These are phyloP conservation scores for Torulaspora globosa DNA, from an alignment of 1,139 yeast genomes.

Conservation along the genomic window DNA sequence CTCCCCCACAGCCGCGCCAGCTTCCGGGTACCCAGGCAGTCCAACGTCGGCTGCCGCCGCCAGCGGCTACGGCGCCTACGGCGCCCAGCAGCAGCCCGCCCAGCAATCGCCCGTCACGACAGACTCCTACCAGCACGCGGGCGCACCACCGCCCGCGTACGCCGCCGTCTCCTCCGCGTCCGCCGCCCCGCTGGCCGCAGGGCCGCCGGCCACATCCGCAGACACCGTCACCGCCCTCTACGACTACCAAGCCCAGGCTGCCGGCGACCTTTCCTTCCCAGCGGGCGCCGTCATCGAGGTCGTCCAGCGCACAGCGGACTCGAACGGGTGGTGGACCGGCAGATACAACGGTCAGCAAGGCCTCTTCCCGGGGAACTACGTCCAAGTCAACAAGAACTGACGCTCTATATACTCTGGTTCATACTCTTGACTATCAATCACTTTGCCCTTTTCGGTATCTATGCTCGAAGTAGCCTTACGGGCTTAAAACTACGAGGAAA, in stretches of 20 bases:
- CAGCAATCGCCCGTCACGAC: slow-evolving; percentile 13
- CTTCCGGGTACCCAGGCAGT: slow-evolving; percentile 20
- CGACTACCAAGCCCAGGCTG: slow-evolving; percentile 79
- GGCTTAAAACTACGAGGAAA: neutral
- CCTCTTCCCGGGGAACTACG: slow-evolving; percentile 94
- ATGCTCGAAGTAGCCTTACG: neutral
- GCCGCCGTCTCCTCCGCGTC: slow-evolving; percentile 9
- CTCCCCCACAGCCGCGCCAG: slow-evolving; percentile 21
- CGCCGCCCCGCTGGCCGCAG: slow-evolving; percentile 19
- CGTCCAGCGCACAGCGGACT: slow-evolving; percentile 73
- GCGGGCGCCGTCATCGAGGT: slow-evolving; percentile 87
- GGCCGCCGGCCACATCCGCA: slow-evolving; percentile 19
- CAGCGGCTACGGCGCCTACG: slow-evolving; percentile 13
- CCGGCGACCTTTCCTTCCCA: slow-evolving; percentile 79
- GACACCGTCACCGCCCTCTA: slow-evolving; percentile 72
- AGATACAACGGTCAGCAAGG: slow-evolving; percentile 78
- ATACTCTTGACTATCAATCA: slow-evolving; percentile 1
- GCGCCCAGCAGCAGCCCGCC: neutral
- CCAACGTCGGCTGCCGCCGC: slow-evolving; percentile 11
- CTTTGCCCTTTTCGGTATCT: neutral
- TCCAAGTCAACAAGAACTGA: slow-evolving; percentile 50
- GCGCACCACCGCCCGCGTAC: slow-evolving; percentile 22
- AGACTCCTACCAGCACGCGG: slow-evolving; percentile 3
- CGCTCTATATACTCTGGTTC: neutral
- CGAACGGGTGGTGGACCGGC: slow-evolving; percentile 99